Evolutionary conservation across 2,329 filamentous ascomycete species (phyloP), one percentile per base, ranked within the genome.

Genomic region (Plenodomus tracheiphilus): DNA sequence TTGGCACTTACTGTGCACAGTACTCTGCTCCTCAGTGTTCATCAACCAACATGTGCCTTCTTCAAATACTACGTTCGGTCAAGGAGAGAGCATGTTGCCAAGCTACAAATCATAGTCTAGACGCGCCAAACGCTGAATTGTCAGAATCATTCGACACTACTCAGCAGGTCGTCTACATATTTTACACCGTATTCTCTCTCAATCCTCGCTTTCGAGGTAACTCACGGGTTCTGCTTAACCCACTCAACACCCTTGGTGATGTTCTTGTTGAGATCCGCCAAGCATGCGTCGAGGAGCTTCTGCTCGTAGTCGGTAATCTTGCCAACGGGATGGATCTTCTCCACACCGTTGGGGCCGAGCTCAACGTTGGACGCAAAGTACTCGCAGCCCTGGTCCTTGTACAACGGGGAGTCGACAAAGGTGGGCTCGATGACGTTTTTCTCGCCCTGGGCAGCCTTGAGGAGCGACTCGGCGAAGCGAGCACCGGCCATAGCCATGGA

Each of bases 401-500:
- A 97, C 64, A 97, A 86, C 58, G 93, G 92, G 74, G 88, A 93
- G 79, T 99, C 91, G 72, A 99, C 92, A 70, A 96, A 99, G 57
- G 93, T 92, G 66, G 92, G 92, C 87, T 99, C 94, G 62, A 95
- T 75, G 68, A 99, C 88, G 73, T 91, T 91, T 85, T 92, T 94
- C 85, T 96, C 86, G 74, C 94, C 94, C 77, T 95, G 86, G 51
- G 88, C 81, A 68, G 94, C 94, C 78, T 91, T 92, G 79, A 99
- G 88, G 69, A 99, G 81, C 65, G 88, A 91, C 82, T 97, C 92
- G 66, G 94, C 91, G 77, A 88, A 87, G 64, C 85, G 83, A 59
- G 83, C 84, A 79, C 93, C 93, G 63, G 93, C 93, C 85, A 96
- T 93, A 71, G 93, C 93, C 93, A 99, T 99, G 81, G 91, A 97